These are phyloP conservation scores for Pyricularia pennisetigena DNA, from an alignment of 2,329 filamentous ascomycete genomes.

Conservation along the genomic window DNA sequence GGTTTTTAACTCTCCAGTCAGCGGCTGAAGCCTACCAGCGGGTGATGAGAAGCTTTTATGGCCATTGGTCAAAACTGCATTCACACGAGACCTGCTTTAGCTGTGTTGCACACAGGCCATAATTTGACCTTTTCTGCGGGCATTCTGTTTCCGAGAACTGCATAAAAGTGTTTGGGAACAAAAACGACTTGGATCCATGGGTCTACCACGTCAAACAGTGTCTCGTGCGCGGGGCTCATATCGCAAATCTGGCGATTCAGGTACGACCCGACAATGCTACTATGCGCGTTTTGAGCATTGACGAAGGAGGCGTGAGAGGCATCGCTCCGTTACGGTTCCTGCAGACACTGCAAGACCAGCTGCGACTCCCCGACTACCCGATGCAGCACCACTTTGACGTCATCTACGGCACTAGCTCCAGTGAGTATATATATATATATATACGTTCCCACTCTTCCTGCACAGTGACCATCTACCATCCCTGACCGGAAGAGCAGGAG, in stretches of 20 bases:
- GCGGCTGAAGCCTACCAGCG: neutral
- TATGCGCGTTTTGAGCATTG: neutral
- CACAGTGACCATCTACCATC: neutral
- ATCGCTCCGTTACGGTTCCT: neutral
- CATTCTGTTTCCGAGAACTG: neutral
- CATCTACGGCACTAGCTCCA: neutral
- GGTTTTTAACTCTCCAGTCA: neutral
- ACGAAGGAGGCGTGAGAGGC: neutral
- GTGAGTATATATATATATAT: neutral
- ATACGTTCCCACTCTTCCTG: neutral
- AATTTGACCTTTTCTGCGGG: neutral
- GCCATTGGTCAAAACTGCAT: neutral
- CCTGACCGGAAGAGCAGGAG: neutral
- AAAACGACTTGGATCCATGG: neutral
- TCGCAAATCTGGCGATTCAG: neutral
- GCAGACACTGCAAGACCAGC: neutral
- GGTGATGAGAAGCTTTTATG: neutral
- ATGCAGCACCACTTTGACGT: neutral
- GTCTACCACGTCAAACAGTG: neutral
- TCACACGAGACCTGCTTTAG: neutral
- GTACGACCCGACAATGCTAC: neutral
- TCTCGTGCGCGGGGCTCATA: neutral
- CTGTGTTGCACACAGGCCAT: neutral
- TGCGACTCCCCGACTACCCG: neutral
- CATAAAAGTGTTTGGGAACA: neutral